A percentile compares a stretch with the other conserved stretches of the same genome.
Conservation (phyloP, 139 green algal species). For the Axilococcus clingmanii region DNA sequence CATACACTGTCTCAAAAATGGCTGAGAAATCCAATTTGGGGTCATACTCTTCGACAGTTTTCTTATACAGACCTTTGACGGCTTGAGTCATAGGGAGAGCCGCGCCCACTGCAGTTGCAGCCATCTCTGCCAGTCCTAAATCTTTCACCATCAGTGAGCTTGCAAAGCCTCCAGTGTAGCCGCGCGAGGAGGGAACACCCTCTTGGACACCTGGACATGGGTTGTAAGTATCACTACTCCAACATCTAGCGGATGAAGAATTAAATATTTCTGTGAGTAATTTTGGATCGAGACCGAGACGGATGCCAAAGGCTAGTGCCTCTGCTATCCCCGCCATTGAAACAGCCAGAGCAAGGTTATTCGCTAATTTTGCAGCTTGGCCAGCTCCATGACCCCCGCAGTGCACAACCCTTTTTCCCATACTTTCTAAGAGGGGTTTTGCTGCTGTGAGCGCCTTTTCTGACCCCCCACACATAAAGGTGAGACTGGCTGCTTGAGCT, state of each 20-base stretch:
- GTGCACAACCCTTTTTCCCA: conserved; percentile 50
- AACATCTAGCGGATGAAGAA: conserved; percentile 48
- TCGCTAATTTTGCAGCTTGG: conserved; percentile 20
- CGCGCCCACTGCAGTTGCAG: conserved; percentile 23
- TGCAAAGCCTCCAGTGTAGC: conserved; percentile 52
- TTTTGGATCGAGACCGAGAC: conserved; percentile 45
- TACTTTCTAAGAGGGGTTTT: conserved; percentile 33
- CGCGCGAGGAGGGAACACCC: conserved; percentile 30
- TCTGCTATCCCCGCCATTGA: conserved; percentile 58
- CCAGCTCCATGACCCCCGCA: conserved; percentile 39
- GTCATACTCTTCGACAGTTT: conserved; percentile 17
- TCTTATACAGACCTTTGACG: conserved; percentile 21
- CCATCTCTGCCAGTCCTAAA: conserved; percentile 33
- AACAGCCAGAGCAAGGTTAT: conserved; percentile 56
- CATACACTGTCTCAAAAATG: conserved; percentile 31
- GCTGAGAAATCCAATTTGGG: conserved; percentile 29
- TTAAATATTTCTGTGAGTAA: conserved; percentile 59
- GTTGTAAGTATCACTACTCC: conserved; percentile 46
- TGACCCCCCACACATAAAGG: conserved; percentile 65
- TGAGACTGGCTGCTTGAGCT: conserved; percentile 48
- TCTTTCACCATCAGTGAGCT: conserved; percentile 51
- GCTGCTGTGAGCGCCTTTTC: conserved; percentile 29
- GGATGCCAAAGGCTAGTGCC: conserved; percentile 46
- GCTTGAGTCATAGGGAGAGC: conserved; percentile 21
- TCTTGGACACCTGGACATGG: conserved; percentile 19